These are phyloP conservation scores for Botryotinia narcissicola DNA, from an alignment of 2,329 filamentous ascomycete genomes.

Conservation along the genomic window DNA sequence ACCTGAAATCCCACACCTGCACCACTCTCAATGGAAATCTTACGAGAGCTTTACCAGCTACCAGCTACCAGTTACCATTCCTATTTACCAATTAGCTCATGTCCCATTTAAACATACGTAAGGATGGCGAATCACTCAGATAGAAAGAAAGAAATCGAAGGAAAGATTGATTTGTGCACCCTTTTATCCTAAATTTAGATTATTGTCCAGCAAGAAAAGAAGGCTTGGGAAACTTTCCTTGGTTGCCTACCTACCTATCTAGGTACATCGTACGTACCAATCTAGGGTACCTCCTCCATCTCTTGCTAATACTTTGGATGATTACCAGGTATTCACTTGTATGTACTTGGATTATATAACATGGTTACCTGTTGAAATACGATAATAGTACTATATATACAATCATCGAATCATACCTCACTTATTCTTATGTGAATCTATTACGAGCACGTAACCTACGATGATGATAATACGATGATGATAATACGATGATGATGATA, in stretches of 20 bases:
- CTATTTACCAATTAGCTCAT: neutral
- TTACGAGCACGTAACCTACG: neutral
- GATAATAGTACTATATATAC: neutral
- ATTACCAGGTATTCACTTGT: neutral
- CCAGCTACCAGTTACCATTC: neutral
- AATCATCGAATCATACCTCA: neutral
- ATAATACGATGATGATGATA: neutral
- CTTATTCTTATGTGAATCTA: neutral
- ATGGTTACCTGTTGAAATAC: neutral
- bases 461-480: neutral
- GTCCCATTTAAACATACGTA: neutral
- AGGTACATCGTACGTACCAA: too few species aligned
- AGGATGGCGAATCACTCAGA: neutral
- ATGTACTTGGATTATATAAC: neutral
- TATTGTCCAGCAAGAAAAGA: neutral
- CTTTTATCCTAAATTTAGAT: slow-evolving; percentile 1
- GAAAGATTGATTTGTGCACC: neutral
- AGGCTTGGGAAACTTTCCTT: neutral
- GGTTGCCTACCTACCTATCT: too few species aligned
- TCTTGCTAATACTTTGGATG: neutral
- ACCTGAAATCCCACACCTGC: too few species aligned
- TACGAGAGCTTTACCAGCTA: neutral
- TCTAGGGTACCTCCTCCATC: too few species aligned
- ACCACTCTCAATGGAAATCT: neutral
- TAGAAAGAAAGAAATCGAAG: neutral